phyloP scores from a whole-genome alignment of 345 rosid genomes.

The rapeseed (Brassica napus) region Da-Ae NC_063449.1:42459001-42459500 shows the following conservation, averaged over 20 bases:
- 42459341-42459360: conserved; percentile 31
- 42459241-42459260: too few relatives aligned
- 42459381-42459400: conserved; percentile 17
- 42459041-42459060: conserved; percentile 5
- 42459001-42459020: background rate
- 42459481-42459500: background rate
- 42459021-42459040: conserved; percentile 11
- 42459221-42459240: too few relatives aligned
- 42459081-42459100: conserved; percentile 9
- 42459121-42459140: conserved; percentile 9
- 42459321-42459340: conserved; percentile 27
- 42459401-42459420: conserved; percentile 10
- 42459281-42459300: too few relatives aligned
- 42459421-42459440: conserved; percentile 30
- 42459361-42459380: conserved; percentile 11
- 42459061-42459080: background rate
- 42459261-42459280: too few relatives aligned
- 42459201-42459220: too few relatives aligned
- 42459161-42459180: too few relatives aligned
- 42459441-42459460: background rate
- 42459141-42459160: too few relatives aligned
- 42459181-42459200: too few relatives aligned
- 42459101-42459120: conserved; percentile 8
- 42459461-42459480: conserved; percentile 12
- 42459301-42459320: too few relatives aligned